Evolutionary conservation across 108 stramenopile genomes (phyloP), one percentile per base, ranked within the genome.

Genomic region (Skeletonema menzelii): DNA sequence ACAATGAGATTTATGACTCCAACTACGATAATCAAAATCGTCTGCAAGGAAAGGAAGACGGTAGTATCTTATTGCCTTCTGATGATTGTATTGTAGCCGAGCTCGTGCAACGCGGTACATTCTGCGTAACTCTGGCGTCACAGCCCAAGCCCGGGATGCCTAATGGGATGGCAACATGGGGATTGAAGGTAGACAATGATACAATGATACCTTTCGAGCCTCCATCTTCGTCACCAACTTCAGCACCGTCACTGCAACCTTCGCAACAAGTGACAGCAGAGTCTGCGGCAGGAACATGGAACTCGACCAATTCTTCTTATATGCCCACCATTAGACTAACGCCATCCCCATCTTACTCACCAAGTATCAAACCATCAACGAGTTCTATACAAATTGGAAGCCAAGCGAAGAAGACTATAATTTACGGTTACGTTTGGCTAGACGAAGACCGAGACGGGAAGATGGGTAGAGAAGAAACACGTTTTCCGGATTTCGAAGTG

Each of bases 201-300:
- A 56, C 63, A 68, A 85, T 88, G 35, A 83, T 85, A 53, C 84
- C 87, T 49, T 87, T 88, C 20, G 64, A 63, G 40, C 89, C 87
- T n/a, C 85, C 86, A 34, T 84, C 85, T 62, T 77, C 84, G 8
- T 83, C 86, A 37, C 86, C 87, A 3, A 35, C 47, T 35, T 19
- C 13, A 26, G 13, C 31, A 63, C 63, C 4, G 20, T 24, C 57
- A 63, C 69, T 20, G 17, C 59, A 34, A 61, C 24, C 40, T 22
- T 44, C 17, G 27, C 58, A 59, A 40, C 61, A 31, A 10, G 1
- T 31, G 46, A 11, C 34, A 30, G 30, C 13, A 49, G 17, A 6
- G 15, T 49, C 49, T 20, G 8, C 17, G 4, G 10, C 22, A 22
- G 49, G 20, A 22, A 22, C 22, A 24, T 53, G 15, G 20, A 22